Evolutionary conservation across 1,284 basidiomycete genomes (phyloP).

Genomic region (Cerioporus squamosus): DNA sequence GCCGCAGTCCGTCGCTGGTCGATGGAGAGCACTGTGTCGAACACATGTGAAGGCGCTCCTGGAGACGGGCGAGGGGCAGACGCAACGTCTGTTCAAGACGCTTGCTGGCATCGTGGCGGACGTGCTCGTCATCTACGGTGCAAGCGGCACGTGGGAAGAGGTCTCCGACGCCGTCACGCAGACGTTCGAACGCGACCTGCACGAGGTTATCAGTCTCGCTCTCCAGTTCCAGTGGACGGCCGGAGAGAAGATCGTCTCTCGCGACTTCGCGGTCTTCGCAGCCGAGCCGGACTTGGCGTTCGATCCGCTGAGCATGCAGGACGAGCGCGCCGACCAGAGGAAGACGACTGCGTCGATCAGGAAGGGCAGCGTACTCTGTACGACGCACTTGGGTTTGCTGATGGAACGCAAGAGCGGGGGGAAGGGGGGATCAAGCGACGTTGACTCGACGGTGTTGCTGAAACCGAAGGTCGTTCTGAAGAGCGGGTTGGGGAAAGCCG

Average conservation of each 20-base stretch:
- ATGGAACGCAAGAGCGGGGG: constrained; percentile 24
- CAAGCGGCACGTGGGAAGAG: constrained; percentile 43
- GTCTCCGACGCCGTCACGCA: constrained; percentile 32
- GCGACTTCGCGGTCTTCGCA: constrained; percentile 38
- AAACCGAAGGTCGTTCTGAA: constrained; percentile 39
- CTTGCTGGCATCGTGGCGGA: constrained; percentile 40
- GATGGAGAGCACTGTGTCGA: constrained; percentile 58
- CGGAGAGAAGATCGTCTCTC: constrained; percentile 56
- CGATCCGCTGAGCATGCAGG: constrained; percentile 47
- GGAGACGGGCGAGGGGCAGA: constrained; percentile 37
- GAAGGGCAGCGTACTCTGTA: constrained; percentile 34
- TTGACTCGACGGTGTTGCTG: constrained; percentile 18
- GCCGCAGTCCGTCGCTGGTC: constrained; percentile 52
- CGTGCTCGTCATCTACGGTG: constrained; percentile 50
- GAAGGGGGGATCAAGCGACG: constrained; percentile 16
- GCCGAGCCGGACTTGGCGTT: constrained; percentile 43
- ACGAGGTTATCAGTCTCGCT: constrained; percentile 45
- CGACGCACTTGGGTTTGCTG: constrained; percentile 40
- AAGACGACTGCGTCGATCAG: neutral
- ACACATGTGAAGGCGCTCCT: constrained; percentile 43
- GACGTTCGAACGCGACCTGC: constrained; percentile 40
- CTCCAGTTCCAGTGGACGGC: constrained; percentile 52
- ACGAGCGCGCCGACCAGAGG: constrained; percentile 33
- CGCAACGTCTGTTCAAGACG: constrained; percentile 38
- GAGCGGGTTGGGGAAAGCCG: neutral